phyloP scores from a whole-genome alignment of 352 stramenopile genomes.

The Plasmopara muralis region DNA sequence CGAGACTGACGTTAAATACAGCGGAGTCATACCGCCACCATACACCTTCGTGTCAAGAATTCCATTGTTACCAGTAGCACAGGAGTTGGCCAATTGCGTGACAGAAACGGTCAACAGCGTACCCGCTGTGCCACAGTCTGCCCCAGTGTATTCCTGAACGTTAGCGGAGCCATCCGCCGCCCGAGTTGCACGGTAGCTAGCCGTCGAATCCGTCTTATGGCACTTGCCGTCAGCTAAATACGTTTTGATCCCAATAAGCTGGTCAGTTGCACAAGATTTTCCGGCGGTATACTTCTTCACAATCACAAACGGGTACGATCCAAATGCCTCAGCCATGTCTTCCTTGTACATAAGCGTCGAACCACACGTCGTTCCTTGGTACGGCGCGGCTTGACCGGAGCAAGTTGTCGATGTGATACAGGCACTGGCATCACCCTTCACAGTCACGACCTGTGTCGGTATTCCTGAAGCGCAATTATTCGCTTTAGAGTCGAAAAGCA shows the following conservation, averaged over 20 bases:
- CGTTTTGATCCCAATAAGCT: slow-evolving; percentile 3
- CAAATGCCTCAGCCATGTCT: slow-evolving; percentile 3
- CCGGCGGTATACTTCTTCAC: slow-evolving; percentile 8
- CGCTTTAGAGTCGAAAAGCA: neutral
- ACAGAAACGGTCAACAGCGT: neutral
- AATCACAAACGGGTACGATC: slow-evolving; percentile 7
- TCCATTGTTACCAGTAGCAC: neutral
- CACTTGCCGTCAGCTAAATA: slow-evolving; percentile 10
- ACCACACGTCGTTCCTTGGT: neutral
- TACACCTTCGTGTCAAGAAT: slow-evolving; percentile 7
- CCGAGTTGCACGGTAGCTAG: slow-evolving; percentile 4
- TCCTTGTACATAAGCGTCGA: slow-evolving; percentile 1
- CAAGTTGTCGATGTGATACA: slow-evolving; percentile 1
- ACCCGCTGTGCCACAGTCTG: neutral
- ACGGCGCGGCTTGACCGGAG: neutral
- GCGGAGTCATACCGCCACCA: neutral
- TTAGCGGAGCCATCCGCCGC: neutral
- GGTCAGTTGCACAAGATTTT: neutral
- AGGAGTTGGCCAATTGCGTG: neutral
- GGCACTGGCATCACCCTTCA: neutral
- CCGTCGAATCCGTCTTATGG: slow-evolving; percentile 1
- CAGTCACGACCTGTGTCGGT: neutral
- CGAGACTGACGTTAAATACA: neutral
- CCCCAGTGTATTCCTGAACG: slow-evolving; percentile 1
- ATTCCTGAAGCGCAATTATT: slow-evolving; percentile 1